A percentile compares a stretch with the other conserved stretches of the same genome.
Evolutionary conservation across 176 grass and related monocot genomes (phyloP).

Genomic region (Hordeum vulgare): DNA sequence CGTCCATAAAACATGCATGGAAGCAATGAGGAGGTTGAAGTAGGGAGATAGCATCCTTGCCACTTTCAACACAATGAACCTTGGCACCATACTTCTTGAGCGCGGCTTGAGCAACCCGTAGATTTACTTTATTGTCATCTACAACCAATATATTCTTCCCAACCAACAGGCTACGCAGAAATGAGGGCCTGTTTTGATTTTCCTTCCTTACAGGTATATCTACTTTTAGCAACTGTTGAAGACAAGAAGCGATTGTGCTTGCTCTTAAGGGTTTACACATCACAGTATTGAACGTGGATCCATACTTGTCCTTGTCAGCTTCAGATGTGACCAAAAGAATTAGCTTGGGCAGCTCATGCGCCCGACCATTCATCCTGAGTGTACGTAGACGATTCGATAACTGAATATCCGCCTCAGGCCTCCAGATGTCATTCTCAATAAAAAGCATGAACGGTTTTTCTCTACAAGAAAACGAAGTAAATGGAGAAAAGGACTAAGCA

Average conservation of each 20-base stretch:
- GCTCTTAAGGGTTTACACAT: slow-evolving; percentile 87
- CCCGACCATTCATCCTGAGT: slow-evolving; percentile 29
- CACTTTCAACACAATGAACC: slow-evolving; percentile 82
- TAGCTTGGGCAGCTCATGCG: slow-evolving; percentile 42
- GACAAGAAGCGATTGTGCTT: slow-evolving; percentile 78
- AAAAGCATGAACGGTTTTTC: slow-evolving; percentile 50
- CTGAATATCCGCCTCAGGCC: slow-evolving; percentile 29
- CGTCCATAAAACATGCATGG: slow-evolving; percentile 94
- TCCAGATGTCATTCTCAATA: slow-evolving; percentile 74
- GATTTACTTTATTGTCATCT: slow-evolving; percentile 95
- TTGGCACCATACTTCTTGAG: slow-evolving; percentile 84
- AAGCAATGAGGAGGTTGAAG: slow-evolving; percentile 76
- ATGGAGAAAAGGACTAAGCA: neutral
- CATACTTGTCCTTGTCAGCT: slow-evolving; percentile 47
- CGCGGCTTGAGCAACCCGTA: slow-evolving; percentile 68
- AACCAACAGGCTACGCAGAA: slow-evolving; percentile 51
- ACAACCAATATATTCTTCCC: slow-evolving; percentile 97
- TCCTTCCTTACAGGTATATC: slow-evolving; percentile 42
- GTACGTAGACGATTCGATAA: slow-evolving; percentile 44
- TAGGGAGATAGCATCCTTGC: slow-evolving; percentile 61
- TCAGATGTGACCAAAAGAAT: slow-evolving; percentile 73
- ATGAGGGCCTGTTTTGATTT: slow-evolving; percentile 43
- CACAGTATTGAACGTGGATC: slow-evolving; percentile 51
- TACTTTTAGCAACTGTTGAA: slow-evolving; percentile 64
- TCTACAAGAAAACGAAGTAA: slow-evolving; percentile 16